Base-by-base conservation (phyloP, 441 rosid genomes). In the Gossypium aridum region DNA sequence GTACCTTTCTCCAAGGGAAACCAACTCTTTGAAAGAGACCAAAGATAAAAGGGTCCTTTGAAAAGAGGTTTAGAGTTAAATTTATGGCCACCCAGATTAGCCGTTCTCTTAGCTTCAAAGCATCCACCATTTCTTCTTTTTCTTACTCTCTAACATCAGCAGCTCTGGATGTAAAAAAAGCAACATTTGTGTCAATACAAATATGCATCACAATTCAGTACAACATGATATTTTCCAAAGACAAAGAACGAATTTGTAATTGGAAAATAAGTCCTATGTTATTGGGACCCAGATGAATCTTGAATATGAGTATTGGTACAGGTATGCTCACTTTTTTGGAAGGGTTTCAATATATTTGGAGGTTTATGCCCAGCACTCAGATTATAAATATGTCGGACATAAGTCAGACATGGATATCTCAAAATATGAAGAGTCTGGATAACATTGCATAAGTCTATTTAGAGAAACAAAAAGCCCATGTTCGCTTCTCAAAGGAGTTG, bases 81-180 rank as follows among this genome's bases (percentile, higher is more conserved):
- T 60, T 23, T 25, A 60, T 60, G 39, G 64, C 7, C 37, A 12
- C 31, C 64, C 26, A 12, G 17, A 19, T 62, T 0, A 8, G 57
- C 59, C 53, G 6, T 56, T 43, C 16, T 70, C 64, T 19, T 43
- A 62, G 72, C 69, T 71, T 75, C 83, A 73, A 77, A 77, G 60
- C 61, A 73, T 60, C 88, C 88, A 78, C 88, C 87, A 83, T 78
- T 73, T 81, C 84, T 79, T 80, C 86, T 80, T 85, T 73, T 72
- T 85, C 75, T 54, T 83, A 3, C 68, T 43, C 68, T 79, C 83
- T 20, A 10, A 39, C 13, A 8, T 9, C 1, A 78, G 84, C 45
- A 79, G 45, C 51, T 89, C 92, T 87, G 79, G 12, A 64, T 12
- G 55, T 7, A 20, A 64, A 60, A 6, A 73, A 66, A 4, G 76